Evolutionary conservation across 441 rosid genomes (phyloP).

Genomic region (Cnidoscolus chayamansa): DNA sequence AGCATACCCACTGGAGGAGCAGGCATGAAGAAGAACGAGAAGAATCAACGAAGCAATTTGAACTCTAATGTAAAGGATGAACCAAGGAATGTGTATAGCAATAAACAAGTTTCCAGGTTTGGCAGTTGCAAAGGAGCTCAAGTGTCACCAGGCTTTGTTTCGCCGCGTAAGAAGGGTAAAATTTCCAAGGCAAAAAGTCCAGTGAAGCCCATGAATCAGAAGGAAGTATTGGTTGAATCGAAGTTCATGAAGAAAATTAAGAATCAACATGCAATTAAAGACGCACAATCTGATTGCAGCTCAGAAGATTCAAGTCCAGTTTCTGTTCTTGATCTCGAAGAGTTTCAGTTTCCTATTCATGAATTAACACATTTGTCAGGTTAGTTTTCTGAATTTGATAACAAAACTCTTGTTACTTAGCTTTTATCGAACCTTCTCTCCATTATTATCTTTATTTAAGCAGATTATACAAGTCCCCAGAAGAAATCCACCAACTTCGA

Average conservation of each 20-base stretch:
- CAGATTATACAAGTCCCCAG: slow-evolving; percentile 19
- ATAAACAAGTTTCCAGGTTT: slow-evolving; percentile 25
- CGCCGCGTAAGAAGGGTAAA: slow-evolving; percentile 15
- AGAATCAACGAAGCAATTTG: slow-evolving; percentile 30
- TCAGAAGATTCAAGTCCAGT: slow-evolving; percentile 49
- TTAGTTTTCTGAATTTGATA: slow-evolving; percentile 24
- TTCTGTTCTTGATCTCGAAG: slow-evolving; percentile 51
- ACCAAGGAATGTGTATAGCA: slow-evolving; percentile 37
- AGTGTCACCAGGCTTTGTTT: slow-evolving; percentile 23
- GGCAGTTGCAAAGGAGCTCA: slow-evolving; percentile 33
- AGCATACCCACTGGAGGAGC: slow-evolving; percentile 13
- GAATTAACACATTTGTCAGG: slow-evolving; percentile 42
- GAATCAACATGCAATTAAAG: slow-evolving; percentile 21
- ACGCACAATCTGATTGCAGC: slow-evolving; percentile 24
- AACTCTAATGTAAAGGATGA: slow-evolving; percentile 47
- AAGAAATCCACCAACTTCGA: slow-evolving; percentile 14
- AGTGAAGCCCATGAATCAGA: slow-evolving; percentile 30
- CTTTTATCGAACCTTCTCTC: too few species aligned
- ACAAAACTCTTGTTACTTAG: too few species aligned
- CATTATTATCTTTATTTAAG: neutral
- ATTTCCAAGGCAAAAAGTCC: slow-evolving; percentile 25
- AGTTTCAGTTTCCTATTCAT: slow-evolving; percentile 35
- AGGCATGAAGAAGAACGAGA: slow-evolving; percentile 29
- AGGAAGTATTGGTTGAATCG: slow-evolving; percentile 31
- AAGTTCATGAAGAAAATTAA: slow-evolving; percentile 36